Evolutionary conservation across 768 basidiomycete genomes (phyloP).

Genomic region (Kwoniella dendrophila): DNA sequence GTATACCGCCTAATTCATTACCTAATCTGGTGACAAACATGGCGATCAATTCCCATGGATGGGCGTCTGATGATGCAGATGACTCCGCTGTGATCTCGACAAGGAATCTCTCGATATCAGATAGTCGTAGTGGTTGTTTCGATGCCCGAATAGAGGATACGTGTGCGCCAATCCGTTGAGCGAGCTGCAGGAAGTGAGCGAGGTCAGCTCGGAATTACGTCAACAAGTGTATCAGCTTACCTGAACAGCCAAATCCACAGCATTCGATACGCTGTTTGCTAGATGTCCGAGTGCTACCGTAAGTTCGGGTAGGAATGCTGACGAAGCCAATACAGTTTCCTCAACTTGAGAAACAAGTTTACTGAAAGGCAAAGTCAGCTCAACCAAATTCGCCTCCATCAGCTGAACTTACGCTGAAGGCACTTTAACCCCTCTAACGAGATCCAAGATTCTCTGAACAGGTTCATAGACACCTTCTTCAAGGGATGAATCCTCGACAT

Average conservation of each 20-base stretch:
- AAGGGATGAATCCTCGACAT: constrained; percentile 74
- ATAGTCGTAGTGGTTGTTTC: constrained; percentile 76
- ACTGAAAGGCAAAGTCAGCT: constrained; percentile 58
- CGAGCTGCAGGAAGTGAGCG: constrained; percentile 64
- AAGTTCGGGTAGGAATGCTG: constrained; percentile 64
- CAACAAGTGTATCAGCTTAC: constrained; percentile 58
- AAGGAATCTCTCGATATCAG: constrained; percentile 69
- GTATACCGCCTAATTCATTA: constrained; percentile 69
- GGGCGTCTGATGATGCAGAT: constrained; percentile 65
- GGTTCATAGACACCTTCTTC: constrained; percentile 78
- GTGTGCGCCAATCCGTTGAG: constrained; percentile 84
- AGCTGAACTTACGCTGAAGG: constrained; percentile 67
- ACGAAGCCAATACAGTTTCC: constrained; percentile 70
- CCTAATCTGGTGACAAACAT: constrained; percentile 70
- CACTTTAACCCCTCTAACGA: constrained; percentile 76
- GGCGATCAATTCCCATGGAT: constrained; percentile 77
- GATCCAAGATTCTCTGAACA: constrained; percentile 76
- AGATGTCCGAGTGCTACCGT: constrained; percentile 43
- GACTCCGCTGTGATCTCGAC: constrained; percentile 71
- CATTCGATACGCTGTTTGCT: constrained; percentile 64
- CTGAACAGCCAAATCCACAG: constrained; percentile 88
- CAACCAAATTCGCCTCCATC: neutral
- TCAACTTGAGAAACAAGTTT: constrained; percentile 85
- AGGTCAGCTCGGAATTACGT: constrained; percentile 3
- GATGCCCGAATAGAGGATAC: constrained; percentile 75